Evolutionary conservation across 208 protist genomes (phyloP), one percentile per base, ranked within the genome.

Genomic region (Crithidia sp.): DNA sequence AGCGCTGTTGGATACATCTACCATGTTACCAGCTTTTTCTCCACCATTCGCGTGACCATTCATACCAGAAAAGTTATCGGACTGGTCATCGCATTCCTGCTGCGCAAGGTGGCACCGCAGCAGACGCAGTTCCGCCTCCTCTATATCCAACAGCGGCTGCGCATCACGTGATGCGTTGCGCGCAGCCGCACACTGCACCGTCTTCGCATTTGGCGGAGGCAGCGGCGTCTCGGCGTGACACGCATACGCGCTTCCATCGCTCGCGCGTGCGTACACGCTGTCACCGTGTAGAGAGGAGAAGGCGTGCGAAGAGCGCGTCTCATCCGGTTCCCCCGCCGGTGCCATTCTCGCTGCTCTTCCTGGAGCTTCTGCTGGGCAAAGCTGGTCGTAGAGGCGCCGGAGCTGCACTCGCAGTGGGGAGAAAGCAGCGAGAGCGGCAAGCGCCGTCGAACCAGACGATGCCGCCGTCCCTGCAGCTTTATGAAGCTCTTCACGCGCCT

Each of bases 101-200:
- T 28, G 28, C 28, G 28, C 28, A 28, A 28, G 28, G 28, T 28
- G 28, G 28, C 28, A 28, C 28, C 64, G 70, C 41, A 76, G 44
- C 4, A 12, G 4, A 16, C 39, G 39, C 10, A 81, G 54, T 45
- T 76, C 63, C 2, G 0, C 14, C 19, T 40, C 41, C 17, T 6
- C 63, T 37, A 81, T 64, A 19, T 79, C 74, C 16, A 79, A 62
- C 39, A 74, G 55, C 19, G 55, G 43, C 19, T 56, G 63, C 36
- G 73, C 37, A 9, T 64, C n/a, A 14, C 17, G 13, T 5, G 40
- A 57, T 5, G 66, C 41, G 0, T 60, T 70, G 3, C 63, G 28
- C 28, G 28, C 13, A 2, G 49, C 50, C 1, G 53, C 59, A 16
- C 52, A 74, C 50, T 54, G 67, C 41, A 74, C 54, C 3, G 17